These are phyloP conservation scores for Guyanaporus albipodus DNA, from an alignment of 768 basidiomycete genomes.

Conservation along the genomic window DNA sequence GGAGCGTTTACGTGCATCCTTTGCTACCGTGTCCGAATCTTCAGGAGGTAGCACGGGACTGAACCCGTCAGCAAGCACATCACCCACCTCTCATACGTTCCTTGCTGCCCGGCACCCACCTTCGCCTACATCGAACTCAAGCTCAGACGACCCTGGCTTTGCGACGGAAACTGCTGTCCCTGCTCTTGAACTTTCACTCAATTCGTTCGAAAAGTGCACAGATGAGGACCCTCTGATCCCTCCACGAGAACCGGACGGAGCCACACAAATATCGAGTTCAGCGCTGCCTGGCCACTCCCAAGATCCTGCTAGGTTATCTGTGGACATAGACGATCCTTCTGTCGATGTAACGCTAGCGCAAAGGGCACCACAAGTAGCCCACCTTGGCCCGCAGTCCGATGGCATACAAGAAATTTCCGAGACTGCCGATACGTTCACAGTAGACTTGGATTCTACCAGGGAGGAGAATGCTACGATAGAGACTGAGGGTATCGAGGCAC, in stretches of 20 bases:
- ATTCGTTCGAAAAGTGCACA: slow-evolving; percentile 1
- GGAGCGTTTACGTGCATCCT: slow-evolving; percentile 68
- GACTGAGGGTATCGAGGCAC: slow-evolving; percentile 43
- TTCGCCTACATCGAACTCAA: slow-evolving; percentile 42
- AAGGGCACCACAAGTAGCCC: neutral
- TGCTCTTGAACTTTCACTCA: neutral
- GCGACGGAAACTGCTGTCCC: neutral
- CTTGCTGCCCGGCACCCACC: slow-evolving; percentile 32
- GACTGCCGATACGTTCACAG: neutral
- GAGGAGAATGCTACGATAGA: neutral
- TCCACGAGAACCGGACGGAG: neutral
- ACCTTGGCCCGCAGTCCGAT: neutral
- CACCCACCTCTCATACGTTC: slow-evolving; percentile 35
- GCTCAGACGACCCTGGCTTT: slow-evolving; percentile 38
- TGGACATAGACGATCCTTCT: neutral
- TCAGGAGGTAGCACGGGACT: slow-evolving; percentile 41
- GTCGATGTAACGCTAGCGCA: neutral
- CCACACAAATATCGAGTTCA: neutral
- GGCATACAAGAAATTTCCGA: neutral
- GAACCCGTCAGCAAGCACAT: slow-evolving; percentile 36
- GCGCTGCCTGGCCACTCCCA: neutral
- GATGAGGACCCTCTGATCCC: neutral
- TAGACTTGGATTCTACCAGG: neutral
- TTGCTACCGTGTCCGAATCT: slow-evolving; percentile 55
- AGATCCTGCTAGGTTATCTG: neutral